A percentile compares a stretch with the other conserved stretches of the same genome.
Evolutionary conservation across 1,284 basidiomycete species (phyloP).

Genomic region (Rhodotorula sp.): DNA sequence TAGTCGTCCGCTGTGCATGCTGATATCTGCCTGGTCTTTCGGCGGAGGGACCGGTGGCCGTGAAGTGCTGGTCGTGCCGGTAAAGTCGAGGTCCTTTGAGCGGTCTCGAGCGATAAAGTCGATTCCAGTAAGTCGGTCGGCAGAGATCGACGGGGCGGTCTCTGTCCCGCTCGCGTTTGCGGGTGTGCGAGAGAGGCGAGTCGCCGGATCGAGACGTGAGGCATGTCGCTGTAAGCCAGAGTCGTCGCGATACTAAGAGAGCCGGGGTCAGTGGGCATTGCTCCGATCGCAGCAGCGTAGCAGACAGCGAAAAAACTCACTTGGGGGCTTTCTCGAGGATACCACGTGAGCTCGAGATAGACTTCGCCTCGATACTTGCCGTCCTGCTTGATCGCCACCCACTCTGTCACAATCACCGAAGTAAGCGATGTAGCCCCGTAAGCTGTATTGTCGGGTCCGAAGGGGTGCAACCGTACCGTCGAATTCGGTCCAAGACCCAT

Average conservation of each 20-base stretch:
- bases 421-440: background rate
- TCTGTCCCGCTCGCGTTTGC: too few relatives aligned
- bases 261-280: background rate
- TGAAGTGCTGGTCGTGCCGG: background rate
- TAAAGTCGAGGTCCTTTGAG: background rate
- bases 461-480: constrained; percentile 21
- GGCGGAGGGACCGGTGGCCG: too few relatives aligned
- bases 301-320: too few relatives aligned
- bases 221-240: too few relatives aligned
- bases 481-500: constrained; percentile 25
- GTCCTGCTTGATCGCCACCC: constrained; percentile 14
- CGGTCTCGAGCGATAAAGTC: background rate
- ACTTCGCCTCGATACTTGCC: constrained; percentile 27
- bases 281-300: background rate
- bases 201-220: too few relatives aligned
- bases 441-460: background rate
- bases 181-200: too few relatives aligned
- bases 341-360: constrained; percentile 29
- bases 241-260: too few relatives aligned
- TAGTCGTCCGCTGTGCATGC: too few relatives aligned
- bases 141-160: background rate
- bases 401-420: background rate
- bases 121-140: background rate
- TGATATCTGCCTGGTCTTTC: too few relatives aligned
- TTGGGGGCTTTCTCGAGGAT: background rate